Base-by-base conservation (phyloP, 78 protist species). In the Acrasis kona region DNA sequence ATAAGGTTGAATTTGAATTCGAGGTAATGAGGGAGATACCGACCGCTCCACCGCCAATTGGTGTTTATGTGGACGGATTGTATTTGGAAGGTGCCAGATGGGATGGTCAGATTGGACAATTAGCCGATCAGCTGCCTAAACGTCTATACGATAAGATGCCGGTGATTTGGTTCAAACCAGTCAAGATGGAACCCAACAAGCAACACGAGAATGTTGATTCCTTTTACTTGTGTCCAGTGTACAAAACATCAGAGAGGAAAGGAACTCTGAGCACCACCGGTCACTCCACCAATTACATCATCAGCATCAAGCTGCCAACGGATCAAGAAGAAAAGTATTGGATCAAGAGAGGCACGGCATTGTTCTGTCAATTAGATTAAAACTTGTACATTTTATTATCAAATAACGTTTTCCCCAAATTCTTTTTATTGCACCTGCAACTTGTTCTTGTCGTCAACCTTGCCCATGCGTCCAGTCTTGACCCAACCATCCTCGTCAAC, bases 261-360 rank as follows among this genome's bases (percentile, higher is more conserved):
- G 97, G 97, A 2, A 65, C 78, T 7, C 84, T 92, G 9, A 67
- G 86, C 28, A 92, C 96, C 27, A 93, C 94, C 1, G 91, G 94
- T 8, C 91, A 87, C 77, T 70, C 87, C 5, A 84, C 93, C 69
- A 85, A 88, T 73, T 91, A 69, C 37, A 84, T 91, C 36, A 67
- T 85, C 72, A 19, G 72, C 38, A 4, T 83, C 72, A 0, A 35
- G 19, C 37, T 89, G 27, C 85, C 72, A 0, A 4, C 34, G 3
- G 0, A 64, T 5, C 6, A 7, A 39, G 6, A 2, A 19, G 41
- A 2, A 34, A 9, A 2, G 3, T 83, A 86, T 70, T 91, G 95
- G 92, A 75, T 86, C 10, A 70, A 72, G 65, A 40, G 91, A 0
- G 91, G 92, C 3, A 89, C 76, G 0, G 95, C 92, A 19, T 34